Evolutionary conservation across 176 grass and related monocot species (phyloP).

Genomic region (Pharus latifolius): DNA sequence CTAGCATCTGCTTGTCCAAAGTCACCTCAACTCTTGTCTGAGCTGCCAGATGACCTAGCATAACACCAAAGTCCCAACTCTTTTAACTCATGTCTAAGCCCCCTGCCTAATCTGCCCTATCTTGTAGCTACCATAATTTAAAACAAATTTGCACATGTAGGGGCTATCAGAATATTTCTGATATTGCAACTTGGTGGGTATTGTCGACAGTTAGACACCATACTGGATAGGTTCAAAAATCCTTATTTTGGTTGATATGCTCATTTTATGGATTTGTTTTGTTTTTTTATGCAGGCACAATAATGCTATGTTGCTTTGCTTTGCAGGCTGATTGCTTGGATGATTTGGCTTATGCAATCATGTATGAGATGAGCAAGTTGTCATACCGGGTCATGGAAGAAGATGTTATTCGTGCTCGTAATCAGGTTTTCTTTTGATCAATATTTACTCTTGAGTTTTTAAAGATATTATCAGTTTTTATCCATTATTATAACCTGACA

Average conservation of each 20-base stretch:
- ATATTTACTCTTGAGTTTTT: background rate
- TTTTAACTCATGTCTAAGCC: too few relatives aligned
- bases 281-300: background rate
- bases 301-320: background rate
- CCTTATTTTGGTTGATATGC: background rate
- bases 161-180: too few relatives aligned
- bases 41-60: too few relatives aligned
- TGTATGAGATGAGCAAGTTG: conserved; percentile 89
- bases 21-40: background rate
- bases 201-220: too few relatives aligned
- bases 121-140: too few relatives aligned
- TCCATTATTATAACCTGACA: too few relatives aligned
- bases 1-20: background rate
- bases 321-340: conserved; percentile 85
- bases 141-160: too few relatives aligned
- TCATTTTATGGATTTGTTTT: background rate
- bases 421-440: conserved; percentile 47
- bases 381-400: conserved; percentile 90
- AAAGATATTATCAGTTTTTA: background rate
- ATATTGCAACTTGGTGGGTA: too few relatives aligned
- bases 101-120: too few relatives aligned
- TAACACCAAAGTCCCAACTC: too few relatives aligned
- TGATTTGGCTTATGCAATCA: conserved; percentile 95
- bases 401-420: conserved; percentile 96
- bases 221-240: too few relatives aligned